Evolutionary conservation across 2,329 filamentous ascomycete genomes (phyloP).

Genomic region (Penicillium sclerotiorum): DNA sequence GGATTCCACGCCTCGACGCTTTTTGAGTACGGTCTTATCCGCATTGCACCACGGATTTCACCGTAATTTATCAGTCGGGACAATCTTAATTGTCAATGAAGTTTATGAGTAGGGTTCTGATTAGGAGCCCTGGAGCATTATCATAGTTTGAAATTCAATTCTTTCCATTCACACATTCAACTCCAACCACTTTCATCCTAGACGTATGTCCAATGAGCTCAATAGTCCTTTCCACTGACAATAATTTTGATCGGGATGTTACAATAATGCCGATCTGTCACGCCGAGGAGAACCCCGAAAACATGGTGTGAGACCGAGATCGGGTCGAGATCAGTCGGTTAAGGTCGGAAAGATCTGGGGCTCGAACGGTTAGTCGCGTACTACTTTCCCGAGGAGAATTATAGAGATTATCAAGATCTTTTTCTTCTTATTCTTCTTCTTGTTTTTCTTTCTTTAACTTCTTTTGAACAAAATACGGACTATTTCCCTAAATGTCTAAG

Average conservation of each 20-base stretch:
- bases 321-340: constrained; percentile 15
- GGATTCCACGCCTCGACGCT: constrained; percentile 40
- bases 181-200: no score
- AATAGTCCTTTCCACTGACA: no score
- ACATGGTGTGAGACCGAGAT: no score
- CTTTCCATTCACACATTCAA: neutral
- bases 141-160: neutral
- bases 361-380: constrained; percentile 10
- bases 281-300: no score
- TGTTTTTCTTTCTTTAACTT: neutral
- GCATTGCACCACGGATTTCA: constrained; percentile 36
- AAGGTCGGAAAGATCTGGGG: constrained; percentile 29
- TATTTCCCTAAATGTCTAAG: neutral
- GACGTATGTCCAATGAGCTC: no score
- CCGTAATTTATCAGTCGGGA: constrained; percentile 53
- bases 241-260: no score
- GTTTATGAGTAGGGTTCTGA: no score
- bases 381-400: constrained; percentile 20
- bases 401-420: no score
- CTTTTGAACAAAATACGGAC: neutral
- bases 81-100: constrained; percentile 20
- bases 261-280: neutral
- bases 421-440: neutral
- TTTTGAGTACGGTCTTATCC: constrained; percentile 55
- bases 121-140: no score